Evolutionary conservation across 2,329 filamentous ascomycete species (phyloP).

Genomic region (Talaromyces atroroseus): DNA sequence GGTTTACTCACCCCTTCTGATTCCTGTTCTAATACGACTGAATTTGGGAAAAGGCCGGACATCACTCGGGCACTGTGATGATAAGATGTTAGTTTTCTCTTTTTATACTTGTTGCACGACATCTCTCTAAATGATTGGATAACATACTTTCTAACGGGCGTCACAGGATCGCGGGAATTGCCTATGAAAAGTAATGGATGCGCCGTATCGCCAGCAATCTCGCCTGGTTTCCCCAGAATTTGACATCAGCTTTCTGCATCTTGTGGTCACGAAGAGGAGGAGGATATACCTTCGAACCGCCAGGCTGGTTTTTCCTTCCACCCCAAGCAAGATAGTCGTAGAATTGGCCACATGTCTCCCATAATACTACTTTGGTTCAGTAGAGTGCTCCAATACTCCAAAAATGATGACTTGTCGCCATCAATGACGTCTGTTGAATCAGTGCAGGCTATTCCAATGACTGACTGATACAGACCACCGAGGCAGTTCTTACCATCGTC

Average conservation of each 20-base stretch:
- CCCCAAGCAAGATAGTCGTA: conserved; percentile 2
- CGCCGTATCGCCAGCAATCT: conserved; percentile 2
- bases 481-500: neutral
- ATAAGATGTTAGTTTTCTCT: neutral
- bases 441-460: conserved; percentile 1
- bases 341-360: conserved; percentile 3
- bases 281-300: conserved; percentile 4
- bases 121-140: neutral
- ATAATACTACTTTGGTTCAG: conserved; percentile 8
- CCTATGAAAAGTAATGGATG: conserved; percentile 7
- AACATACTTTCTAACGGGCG: conserved; percentile 5
- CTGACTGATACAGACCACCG: neutral
- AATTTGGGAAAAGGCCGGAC: conserved; percentile 2
- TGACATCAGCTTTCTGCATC: neutral
- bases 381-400: neutral
- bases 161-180: conserved; percentile 5
- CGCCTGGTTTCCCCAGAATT: neutral
- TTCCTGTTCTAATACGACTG: conserved; percentile 4
- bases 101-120: neutral
- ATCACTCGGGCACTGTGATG: neutral
- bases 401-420: neutral
- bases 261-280: neutral
- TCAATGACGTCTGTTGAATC: neutral
- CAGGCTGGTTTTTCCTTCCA: conserved; percentile 8
- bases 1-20: conserved; percentile 6